Evolutionary conservation across 805 yeast genomes (phyloP).

Genomic region (Kuraishia floccosa): DNA sequence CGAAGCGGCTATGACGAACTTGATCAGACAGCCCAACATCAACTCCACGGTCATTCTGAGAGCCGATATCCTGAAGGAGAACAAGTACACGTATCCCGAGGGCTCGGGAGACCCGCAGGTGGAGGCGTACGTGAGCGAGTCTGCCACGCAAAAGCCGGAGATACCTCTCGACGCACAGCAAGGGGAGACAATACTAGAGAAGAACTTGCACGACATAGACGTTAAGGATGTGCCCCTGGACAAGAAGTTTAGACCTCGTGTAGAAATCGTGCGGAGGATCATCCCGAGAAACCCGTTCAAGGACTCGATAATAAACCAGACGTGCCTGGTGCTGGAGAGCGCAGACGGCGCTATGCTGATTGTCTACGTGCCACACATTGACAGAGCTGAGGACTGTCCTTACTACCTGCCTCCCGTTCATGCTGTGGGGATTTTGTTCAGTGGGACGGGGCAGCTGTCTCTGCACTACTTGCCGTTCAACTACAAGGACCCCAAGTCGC

Average conservation of each 20-base stretch:
- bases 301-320: conserved; percentile 76
- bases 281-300: conserved; percentile 88
- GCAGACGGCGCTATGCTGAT: conserved; percentile 37
- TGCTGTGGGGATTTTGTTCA: conserved; percentile 61
- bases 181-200: conserved; percentile 6
- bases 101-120: conserved; percentile 7
- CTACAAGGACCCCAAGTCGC: conserved; percentile 11
- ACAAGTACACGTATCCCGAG: conserved; percentile 13
- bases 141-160: conserved; percentile 14
- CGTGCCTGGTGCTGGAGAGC: conserved; percentile 44
- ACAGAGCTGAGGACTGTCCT: conserved; percentile 51
- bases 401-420: conserved; percentile 82
- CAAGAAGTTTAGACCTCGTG: conserved; percentile 19
- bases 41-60: conserved; percentile 86
- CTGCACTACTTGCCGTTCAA: conserved; percentile 67
- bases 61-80: conserved; percentile 66
- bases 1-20: conserved; percentile 65
- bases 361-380: conserved; percentile 71
- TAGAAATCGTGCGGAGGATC: conserved; percentile 65
- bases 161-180: conserved; percentile 1
- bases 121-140: conserved; percentile 13
- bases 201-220: conserved; percentile 27
- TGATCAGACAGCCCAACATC: conserved; percentile 76
- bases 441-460: conserved; percentile 31
- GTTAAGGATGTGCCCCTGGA: conserved; percentile 22